Evolutionary conservation across 768 basidiomycete species (phyloP).

Genomic region (Pisolithus marmoratus): DNA sequence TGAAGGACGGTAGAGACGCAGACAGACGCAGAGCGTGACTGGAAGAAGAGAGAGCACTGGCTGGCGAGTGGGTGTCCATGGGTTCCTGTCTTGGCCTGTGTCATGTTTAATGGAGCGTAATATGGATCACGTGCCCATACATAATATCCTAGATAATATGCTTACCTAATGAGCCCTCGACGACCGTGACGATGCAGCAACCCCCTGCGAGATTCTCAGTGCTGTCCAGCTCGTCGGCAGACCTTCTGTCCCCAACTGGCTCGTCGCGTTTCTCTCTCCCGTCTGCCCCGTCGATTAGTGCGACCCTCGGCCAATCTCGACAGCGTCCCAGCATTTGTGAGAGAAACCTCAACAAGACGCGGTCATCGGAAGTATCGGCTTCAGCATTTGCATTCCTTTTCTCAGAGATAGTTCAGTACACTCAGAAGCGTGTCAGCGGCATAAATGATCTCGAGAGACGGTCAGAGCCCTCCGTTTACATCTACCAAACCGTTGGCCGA

Average conservation of each 20-base stretch:
- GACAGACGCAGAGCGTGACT: conserved; percentile 7
- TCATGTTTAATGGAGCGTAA: background rate
- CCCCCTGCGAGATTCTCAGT: conserved; percentile 65
- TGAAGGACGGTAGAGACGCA: conserved; percentile 9
- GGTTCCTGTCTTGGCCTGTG: background rate
- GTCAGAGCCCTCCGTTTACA: conserved; percentile 36
- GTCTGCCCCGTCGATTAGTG: conserved; percentile 42
- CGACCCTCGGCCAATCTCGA: conserved; percentile 34
- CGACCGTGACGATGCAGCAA: conserved; percentile 31
- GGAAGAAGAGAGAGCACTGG: background rate
- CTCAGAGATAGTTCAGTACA: conserved; percentile 92
- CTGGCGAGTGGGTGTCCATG: conserved; percentile 1
- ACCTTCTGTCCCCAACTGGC: conserved; percentile 48
- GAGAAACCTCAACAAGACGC: conserved; percentile 81
- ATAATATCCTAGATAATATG: too few relatives aligned
- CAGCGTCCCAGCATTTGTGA: conserved; percentile 82
- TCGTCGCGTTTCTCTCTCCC: conserved; percentile 70
- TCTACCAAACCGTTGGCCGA: background rate
- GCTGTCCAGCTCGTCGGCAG: conserved; percentile 49
- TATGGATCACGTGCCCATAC: background rate
- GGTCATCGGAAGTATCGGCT: conserved; percentile 75
- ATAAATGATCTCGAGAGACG: conserved; percentile 93
- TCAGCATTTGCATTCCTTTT: conserved; percentile 88
- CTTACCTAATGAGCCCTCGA: too few relatives aligned
- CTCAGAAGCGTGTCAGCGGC: conserved; percentile 90